Conservation (phyloP, 2,329 filamentous ascomycete species). For the Colletotrichum orbiculare region DNA sequence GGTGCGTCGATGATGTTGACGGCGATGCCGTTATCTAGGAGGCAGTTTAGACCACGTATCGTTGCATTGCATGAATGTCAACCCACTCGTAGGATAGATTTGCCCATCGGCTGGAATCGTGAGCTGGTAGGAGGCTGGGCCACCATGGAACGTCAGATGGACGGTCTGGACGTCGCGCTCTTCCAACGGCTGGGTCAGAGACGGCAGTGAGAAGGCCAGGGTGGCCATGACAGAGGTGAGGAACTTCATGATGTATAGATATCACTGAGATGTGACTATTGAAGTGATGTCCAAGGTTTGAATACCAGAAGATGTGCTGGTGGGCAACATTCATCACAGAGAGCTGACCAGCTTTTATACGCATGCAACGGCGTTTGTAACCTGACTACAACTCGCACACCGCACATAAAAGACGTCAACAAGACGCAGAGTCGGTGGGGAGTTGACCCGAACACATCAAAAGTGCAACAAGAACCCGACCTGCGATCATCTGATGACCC, state of each 20-base stretch:
- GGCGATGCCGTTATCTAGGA: constrained; percentile 51
- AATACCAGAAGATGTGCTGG: too few species aligned
- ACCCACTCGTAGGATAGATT: constrained; percentile 48
- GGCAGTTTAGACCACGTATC: neutral
- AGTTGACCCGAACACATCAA: too few species aligned
- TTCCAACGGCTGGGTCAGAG: constrained; percentile 24
- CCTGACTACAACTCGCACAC: too few species aligned
- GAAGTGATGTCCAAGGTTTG: neutral
- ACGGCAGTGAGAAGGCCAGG: constrained; percentile 26
- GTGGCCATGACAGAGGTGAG: constrained; percentile 15
- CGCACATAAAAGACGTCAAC: too few species aligned
- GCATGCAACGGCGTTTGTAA: too few species aligned
- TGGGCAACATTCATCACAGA: too few species aligned
- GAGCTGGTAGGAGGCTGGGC: constrained; percentile 53
- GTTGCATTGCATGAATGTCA: constrained; percentile 16
- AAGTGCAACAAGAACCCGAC: too few species aligned
- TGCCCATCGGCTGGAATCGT: constrained; percentile 55
- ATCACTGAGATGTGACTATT: neutral
- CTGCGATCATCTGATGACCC: too few species aligned
- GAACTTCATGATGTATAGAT: constrained; percentile 39
- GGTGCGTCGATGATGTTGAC: constrained; percentile 54
- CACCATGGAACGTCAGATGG: constrained; percentile 57
- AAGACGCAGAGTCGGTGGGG: too few species aligned
- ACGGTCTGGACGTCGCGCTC: constrained; percentile 50
- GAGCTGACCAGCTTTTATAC: too few species aligned